Conservation (phyloP, 768 basidiomycete genomes). For the Kwoniella bestiolae region DNA sequence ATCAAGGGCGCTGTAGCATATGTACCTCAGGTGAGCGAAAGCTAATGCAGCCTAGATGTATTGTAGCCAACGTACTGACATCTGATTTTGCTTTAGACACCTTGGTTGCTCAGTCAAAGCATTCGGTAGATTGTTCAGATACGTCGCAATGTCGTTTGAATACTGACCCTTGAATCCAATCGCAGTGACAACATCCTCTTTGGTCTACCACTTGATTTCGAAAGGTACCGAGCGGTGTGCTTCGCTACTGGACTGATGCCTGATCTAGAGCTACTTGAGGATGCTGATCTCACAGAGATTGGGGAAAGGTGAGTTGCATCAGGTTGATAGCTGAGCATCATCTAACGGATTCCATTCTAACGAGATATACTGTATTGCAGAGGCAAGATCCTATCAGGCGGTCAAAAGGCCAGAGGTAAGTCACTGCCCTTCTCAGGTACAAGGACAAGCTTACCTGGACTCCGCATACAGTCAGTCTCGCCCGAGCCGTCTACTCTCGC, state of each 20-base stretch:
- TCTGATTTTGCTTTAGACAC: constrained; percentile 20
- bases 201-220: constrained; percentile 59
- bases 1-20: constrained; percentile 34
- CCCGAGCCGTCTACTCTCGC: constrained; percentile 66
- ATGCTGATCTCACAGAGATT: constrained; percentile 71
- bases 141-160: not conserved
- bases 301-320: constrained; percentile 62
- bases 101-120: constrained; percentile 45
- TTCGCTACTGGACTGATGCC: constrained; percentile 48
- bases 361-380: not conserved
- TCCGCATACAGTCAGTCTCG: constrained; percentile 60
- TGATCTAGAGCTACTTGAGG: constrained; percentile 63
- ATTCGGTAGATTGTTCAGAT: constrained; percentile 33
- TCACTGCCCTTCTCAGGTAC: not conserved
- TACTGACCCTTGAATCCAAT: not conserved
- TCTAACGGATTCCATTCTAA: not conserved
- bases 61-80: not conserved
- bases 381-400: constrained; percentile 60
- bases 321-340: constrained; percentile 59
- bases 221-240: constrained; percentile 54
- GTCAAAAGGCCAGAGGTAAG: constrained; percentile 64
- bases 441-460: not conserved
- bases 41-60: not conserved
- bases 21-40: constrained; percentile 36
- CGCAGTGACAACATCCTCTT: constrained; percentile 64